These are phyloP conservation scores for Melaleuca quinquenervia DNA, from an alignment of 345 rosid genomes.

Conservation along the genomic window DNA sequence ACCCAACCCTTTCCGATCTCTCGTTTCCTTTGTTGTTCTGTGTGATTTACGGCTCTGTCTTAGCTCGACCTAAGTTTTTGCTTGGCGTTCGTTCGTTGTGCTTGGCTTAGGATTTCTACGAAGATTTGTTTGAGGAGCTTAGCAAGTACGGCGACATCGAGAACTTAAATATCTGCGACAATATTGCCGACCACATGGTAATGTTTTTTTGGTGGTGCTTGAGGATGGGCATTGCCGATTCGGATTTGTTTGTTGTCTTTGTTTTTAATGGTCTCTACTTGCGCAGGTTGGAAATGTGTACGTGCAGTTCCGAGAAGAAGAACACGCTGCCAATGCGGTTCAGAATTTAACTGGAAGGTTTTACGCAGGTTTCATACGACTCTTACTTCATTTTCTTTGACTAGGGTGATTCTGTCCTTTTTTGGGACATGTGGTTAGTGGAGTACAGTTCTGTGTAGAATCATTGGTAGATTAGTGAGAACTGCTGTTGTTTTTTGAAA, in stretches of 20 bases:
- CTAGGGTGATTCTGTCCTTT: not conserved
- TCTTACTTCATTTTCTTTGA: not conserved
- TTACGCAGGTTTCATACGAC: constrained; percentile 24
- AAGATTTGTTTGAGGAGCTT: constrained; percentile 44
- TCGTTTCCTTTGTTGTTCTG: not conserved
- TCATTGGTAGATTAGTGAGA: not conserved
- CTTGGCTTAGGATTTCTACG: constrained; percentile 23
- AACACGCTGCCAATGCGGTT: constrained; percentile 45
- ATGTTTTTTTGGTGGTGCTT: not conserved
- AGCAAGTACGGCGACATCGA: constrained; percentile 42
- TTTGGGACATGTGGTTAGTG: not conserved
- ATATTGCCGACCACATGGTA: constrained; percentile 55
- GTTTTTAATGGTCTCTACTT: not conserved
- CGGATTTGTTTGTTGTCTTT: not conserved
- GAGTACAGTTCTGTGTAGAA: not conserved
- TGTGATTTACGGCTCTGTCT: not conserved
- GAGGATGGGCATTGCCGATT: not conserved
- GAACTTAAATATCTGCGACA: constrained; percentile 45
- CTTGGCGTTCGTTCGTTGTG: not conserved
- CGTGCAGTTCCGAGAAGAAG: constrained; percentile 53
- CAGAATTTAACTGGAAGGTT: constrained; percentile 32
- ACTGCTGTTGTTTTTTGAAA: not conserved
- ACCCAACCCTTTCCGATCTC: not conserved
- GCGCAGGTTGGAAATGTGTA: constrained; percentile 53
- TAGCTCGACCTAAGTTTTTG: not conserved